These are phyloP conservation scores for Fusarium mundagurra DNA, from an alignment of 2,329 filamentous ascomycete genomes.

Conservation along the genomic window DNA sequence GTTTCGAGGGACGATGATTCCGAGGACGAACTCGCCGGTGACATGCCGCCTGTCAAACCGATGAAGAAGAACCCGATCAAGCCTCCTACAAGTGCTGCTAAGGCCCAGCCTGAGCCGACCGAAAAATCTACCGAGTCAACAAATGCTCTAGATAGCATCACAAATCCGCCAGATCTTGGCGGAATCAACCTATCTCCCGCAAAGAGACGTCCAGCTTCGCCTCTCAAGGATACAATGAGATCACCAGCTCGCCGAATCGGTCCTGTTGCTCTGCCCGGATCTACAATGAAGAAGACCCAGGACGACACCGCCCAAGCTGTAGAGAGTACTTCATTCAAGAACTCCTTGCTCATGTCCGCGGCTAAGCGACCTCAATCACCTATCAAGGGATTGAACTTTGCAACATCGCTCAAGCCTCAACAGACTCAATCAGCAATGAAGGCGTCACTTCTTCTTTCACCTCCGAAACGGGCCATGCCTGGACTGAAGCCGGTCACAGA, in stretches of 20 bases:
- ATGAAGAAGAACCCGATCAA: slow-evolving; percentile 67
- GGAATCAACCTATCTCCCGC: slow-evolving; percentile 63
- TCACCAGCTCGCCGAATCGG: slow-evolving; percentile 62
- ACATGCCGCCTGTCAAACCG: slow-evolving; percentile 61
- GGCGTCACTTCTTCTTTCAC: slow-evolving; percentile 60
- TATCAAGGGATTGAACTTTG: slow-evolving; percentile 50
- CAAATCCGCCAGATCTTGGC: slow-evolving; percentile 50
- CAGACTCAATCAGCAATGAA: slow-evolving; percentile 54
- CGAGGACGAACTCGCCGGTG: slow-evolving; percentile 68
- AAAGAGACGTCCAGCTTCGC: slow-evolving; percentile 62
- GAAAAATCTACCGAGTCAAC: slow-evolving; percentile 39
- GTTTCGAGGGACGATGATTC: slow-evolving; percentile 60
- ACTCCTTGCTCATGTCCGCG: slow-evolving; percentile 60
- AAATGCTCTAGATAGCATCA: slow-evolving; percentile 43
- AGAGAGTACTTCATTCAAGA: slow-evolving; percentile 50
- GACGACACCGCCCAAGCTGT: slow-evolving; percentile 16
- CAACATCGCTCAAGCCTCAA: slow-evolving; percentile 41
- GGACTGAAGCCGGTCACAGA: slow-evolving; percentile 48
- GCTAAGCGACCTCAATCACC: slow-evolving; percentile 61
- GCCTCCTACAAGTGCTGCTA: slow-evolving; percentile 46
- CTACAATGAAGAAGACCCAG: slow-evolving; percentile 45
- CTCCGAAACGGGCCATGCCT: slow-evolving; percentile 57
- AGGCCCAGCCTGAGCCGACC: slow-evolving; percentile 8
- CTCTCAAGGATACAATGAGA: slow-evolving; percentile 64
- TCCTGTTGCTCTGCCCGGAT: slow-evolving; percentile 45